phyloP scores from a whole-genome alignment of 805 yeast genomes.

The Lipomyces yamadae region DNA sequence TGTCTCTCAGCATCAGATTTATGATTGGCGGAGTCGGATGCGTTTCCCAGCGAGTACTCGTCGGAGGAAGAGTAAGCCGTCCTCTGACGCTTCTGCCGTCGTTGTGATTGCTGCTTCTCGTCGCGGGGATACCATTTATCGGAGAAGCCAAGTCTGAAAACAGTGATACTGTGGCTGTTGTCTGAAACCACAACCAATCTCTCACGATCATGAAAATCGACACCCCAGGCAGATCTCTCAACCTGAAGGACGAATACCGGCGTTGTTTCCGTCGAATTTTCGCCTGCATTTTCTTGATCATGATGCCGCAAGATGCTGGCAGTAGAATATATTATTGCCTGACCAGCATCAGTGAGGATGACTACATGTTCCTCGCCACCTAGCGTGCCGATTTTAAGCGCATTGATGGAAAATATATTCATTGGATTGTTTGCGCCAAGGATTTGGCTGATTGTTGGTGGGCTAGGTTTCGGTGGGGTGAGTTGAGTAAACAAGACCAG shows the following conservation, averaged over 20 bases:
- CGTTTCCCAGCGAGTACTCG: neutral
- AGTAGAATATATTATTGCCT: constrained; percentile 25
- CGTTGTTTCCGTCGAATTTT: constrained; percentile 5
- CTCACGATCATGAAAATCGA: constrained; percentile 28
- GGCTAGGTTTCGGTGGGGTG: constrained; percentile 23
- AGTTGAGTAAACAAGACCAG: constrained; percentile 16
- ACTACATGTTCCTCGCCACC: constrained; percentile 35
- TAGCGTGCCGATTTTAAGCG: constrained; percentile 22
- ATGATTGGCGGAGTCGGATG: too few species aligned
- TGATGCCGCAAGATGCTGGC: constrained; percentile 17
- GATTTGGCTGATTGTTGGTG: constrained; percentile 27
- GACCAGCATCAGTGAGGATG: constrained; percentile 34
- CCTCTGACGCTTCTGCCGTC: constrained; percentile 6
- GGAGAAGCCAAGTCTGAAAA: constrained; percentile 27
- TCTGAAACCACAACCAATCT: constrained; percentile 30
- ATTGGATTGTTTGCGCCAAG: constrained; percentile 33
- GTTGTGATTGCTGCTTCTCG: neutral
- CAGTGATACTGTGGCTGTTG: constrained; percentile 28
- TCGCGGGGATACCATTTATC: neutral
- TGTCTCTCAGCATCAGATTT: neutral
- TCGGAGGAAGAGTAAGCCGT: neutral
- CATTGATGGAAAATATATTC: constrained; percentile 29
- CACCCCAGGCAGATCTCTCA: constrained; percentile 34
- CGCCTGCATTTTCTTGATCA: constrained; percentile 15
- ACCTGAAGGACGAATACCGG: constrained; percentile 30